Conservation (phyloP, 805 yeast genomes). For the Nakazawaea wyomingensis region DNA sequence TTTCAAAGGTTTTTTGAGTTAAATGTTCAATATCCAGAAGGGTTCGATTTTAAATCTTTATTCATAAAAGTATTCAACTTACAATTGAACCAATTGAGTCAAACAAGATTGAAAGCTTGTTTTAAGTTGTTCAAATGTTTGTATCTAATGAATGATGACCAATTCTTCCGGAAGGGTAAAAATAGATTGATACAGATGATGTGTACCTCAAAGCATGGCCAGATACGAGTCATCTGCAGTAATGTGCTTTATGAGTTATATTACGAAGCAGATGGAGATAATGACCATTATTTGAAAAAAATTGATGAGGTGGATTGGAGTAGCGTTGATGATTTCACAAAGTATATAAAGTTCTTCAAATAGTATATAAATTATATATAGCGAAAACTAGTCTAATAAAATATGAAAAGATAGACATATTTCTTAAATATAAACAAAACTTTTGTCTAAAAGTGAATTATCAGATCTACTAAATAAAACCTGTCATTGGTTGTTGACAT, state of each 20-base stretch:
- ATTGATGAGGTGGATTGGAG: constrained; percentile 7
- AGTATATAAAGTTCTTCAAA: constrained; percentile 1
- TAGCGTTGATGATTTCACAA: not conserved
- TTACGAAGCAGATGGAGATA: not conserved
- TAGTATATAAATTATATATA: not conserved
- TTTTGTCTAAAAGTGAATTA: too few relatives aligned
- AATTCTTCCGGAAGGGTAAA: constrained; percentile 10
- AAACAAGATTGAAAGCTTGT: constrained; percentile 32
- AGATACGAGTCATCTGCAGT: constrained; percentile 3
- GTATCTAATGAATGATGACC: constrained; percentile 12
- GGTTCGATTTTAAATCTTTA: constrained; percentile 28
- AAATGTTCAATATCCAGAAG: constrained; percentile 26
- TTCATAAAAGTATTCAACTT: constrained; percentile 49
- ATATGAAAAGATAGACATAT: too few relatives aligned
- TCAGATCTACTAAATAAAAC: too few relatives aligned
- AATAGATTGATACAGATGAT: constrained; percentile 3
- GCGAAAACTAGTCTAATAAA: too few relatives aligned
- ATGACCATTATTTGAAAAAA: not conserved
- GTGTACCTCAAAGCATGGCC: constrained; percentile 1
- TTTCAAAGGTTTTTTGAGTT: constrained; percentile 37
- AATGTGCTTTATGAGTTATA: constrained; percentile 8
- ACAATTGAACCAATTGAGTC: constrained; percentile 43
- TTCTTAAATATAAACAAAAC: too few relatives aligned
- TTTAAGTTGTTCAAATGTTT: constrained; percentile 41
- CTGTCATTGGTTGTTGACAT: too few relatives aligned